These are phyloP conservation scores for Coniochaeta sp. DNA, from an alignment of 2,329 filamentous ascomycete species.

Conservation along the genomic window DNA sequence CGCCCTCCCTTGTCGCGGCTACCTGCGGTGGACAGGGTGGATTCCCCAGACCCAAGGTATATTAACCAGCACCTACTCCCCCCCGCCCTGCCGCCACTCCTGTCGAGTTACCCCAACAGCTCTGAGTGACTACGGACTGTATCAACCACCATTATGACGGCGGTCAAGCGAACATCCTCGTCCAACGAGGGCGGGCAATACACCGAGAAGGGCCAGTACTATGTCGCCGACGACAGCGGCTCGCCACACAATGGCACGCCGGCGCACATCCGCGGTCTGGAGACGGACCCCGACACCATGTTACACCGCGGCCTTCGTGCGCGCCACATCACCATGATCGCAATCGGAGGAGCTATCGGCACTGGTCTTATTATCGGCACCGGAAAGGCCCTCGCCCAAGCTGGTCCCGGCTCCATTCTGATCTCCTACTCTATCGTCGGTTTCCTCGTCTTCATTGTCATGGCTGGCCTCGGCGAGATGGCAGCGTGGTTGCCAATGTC, in stretches of 20 bases:
- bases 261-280: neutral
- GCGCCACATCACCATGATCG: constrained; percentile 49
- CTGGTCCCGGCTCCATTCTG: constrained; percentile 59
- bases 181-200: constrained; percentile 2
- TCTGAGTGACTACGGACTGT: constrained; percentile 1
- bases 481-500: constrained; percentile 73
- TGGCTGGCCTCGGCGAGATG: constrained; percentile 80
- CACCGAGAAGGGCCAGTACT: neutral
- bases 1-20: neutral
- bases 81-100: neutral
- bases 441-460: constrained; percentile 70
- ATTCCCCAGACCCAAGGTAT: neutral
- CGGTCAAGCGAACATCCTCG: constrained; percentile 2
- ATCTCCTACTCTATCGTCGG: constrained; percentile 66
- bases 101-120: neutral
- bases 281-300: neutral
- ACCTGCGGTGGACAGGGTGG: neutral
- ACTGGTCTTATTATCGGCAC: constrained; percentile 70
- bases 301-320: constrained; percentile 44
- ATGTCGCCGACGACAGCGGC: neutral
- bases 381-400: constrained; percentile 44
- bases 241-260: neutral
- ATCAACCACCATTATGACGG: neutral
- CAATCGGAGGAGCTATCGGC: constrained; percentile 53
- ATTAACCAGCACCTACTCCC: neutral